Percentiles rank a stretch among this genome's conserved stretches.
phyloP scores from a whole-genome alignment of 352 stramenopile species.

The Phytophthora sp. region DNA sequence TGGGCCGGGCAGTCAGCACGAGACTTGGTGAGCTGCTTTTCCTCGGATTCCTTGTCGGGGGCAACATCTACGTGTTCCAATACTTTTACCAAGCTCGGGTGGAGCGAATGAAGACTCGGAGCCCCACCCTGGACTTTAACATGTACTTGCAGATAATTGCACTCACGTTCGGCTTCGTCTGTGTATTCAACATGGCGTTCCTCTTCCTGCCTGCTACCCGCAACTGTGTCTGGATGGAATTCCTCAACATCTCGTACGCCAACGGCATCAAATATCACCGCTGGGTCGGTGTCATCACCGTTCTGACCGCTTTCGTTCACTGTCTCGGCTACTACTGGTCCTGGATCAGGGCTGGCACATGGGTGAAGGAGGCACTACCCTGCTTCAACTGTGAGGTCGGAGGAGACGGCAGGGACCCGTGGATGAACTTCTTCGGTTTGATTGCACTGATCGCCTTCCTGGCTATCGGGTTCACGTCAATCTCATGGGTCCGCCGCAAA shows the following conservation, averaged over 20 bases:
- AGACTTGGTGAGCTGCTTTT: conserved; percentile 38
- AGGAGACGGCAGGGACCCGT: conserved; percentile 31
- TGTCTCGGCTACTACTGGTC: conserved; percentile 35
- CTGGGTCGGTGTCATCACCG: conserved; percentile 45
- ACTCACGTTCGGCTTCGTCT: conserved; percentile 41
- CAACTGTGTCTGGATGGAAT: conserved; percentile 64
- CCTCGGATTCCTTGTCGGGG: conserved; percentile 22
- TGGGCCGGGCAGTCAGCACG: conserved; percentile 41
- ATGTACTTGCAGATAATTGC: conserved; percentile 38
- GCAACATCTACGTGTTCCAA: conserved; percentile 40
- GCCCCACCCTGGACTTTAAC: conserved; percentile 9
- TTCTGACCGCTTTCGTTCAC: conserved; percentile 44
- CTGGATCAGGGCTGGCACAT: conserved; percentile 32
- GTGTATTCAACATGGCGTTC: conserved; percentile 58
- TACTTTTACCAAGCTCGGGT: conserved; percentile 13
- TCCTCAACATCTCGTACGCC: conserved; percentile 61
- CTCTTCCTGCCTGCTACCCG: conserved; percentile 48
- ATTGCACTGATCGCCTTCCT: conserved; percentile 48
- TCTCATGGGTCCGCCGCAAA: conserved; percentile 44
- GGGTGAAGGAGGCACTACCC: conserved; percentile 32
- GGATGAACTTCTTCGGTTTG: conserved; percentile 60
- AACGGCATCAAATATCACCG: conserved; percentile 63
- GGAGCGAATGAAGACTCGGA: conserved; percentile 5
- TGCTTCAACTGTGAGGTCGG: conserved; percentile 52
- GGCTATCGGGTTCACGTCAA: conserved; percentile 44